These are phyloP conservation scores for Solanum okadae DNA, from an alignment of 257 asterid genomes.

Conservation along the genomic window DNA sequence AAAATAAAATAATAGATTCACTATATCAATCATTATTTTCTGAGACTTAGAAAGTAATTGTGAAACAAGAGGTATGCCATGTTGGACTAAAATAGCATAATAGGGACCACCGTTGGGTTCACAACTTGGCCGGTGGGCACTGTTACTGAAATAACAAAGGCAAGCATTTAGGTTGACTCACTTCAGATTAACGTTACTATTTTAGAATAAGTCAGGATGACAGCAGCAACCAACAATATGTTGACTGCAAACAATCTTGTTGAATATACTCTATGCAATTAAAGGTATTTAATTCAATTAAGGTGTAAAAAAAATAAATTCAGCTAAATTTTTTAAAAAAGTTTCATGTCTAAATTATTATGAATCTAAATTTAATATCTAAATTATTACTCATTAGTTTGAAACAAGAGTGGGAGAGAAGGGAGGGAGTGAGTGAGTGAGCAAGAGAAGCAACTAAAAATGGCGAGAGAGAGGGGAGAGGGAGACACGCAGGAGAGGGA, in stretches of 20 bases:
- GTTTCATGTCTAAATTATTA: background rate
- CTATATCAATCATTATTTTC: no score
- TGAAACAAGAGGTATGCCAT: background rate
- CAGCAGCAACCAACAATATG: background rate
- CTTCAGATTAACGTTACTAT: background rate
- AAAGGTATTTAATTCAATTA: background rate
- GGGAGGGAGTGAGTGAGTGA: background rate
- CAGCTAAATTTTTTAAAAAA: rapidly evolving
- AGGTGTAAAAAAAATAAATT: no score
- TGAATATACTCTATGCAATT: background rate
- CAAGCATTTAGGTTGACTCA: background rate
- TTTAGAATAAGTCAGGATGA: background rate
- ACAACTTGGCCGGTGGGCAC: background rate
- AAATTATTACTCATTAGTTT: background rate
- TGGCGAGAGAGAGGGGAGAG: background rate
- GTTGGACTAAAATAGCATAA: background rate
- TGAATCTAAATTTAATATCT: no score
- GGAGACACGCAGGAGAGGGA: background rate
- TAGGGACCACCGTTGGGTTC: background rate
- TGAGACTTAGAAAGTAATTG: background rate
- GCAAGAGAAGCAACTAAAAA: background rate
- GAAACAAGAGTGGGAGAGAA: background rate
- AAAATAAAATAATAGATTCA: no score
- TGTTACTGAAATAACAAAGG: background rate
- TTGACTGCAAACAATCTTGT: background rate